Conservation (phyloP, 306 rosid genomes). For the Abrus precatorius region DNA sequence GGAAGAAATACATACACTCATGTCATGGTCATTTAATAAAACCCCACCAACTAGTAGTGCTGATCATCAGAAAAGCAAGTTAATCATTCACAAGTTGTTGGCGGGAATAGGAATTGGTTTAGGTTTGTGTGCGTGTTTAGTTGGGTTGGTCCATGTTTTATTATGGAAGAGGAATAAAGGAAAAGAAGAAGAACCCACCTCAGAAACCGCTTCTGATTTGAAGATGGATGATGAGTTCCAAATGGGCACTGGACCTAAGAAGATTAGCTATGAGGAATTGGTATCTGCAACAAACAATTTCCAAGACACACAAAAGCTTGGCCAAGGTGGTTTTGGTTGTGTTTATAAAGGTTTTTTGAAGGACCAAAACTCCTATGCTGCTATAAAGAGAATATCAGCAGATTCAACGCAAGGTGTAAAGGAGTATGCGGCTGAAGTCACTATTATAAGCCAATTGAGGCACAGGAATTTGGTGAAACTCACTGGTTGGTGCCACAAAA, state of each 20-base stretch:
- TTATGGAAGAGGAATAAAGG: constrained; percentile 17
- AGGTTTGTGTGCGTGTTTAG: not conserved
- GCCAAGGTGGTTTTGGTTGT: constrained; percentile 54
- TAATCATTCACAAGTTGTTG: not conserved
- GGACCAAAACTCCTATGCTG: constrained; percentile 26
- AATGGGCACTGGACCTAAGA: constrained; percentile 48
- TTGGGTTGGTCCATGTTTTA: not conserved
- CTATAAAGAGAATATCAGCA: constrained; percentile 50
- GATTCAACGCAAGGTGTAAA: constrained; percentile 47
- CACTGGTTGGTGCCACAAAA: constrained; percentile 58
- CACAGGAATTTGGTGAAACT: constrained; percentile 56
- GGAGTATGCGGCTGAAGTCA: constrained; percentile 51
- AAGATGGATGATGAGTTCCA: constrained; percentile 46
- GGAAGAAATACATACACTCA: not conserved
- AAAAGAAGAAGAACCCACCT: constrained; percentile 2
- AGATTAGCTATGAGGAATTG: constrained; percentile 34
- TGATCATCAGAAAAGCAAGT: not conserved
- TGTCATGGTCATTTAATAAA: constrained; percentile 41
- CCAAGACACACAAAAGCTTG: constrained; percentile 38
- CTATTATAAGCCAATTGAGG: constrained; percentile 48
- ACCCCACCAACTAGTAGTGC: not conserved
- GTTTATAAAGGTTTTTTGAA: constrained; percentile 52
- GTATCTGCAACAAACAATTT: constrained; percentile 51
- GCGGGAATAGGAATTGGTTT: constrained; percentile 28
- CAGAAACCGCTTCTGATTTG: not conserved